A percentile compares a stretch with the other conserved stretches of the same genome.
Conservation (phyloP, 2,329 filamentous ascomycete species). For the Paecilomyces sp. region DNA sequence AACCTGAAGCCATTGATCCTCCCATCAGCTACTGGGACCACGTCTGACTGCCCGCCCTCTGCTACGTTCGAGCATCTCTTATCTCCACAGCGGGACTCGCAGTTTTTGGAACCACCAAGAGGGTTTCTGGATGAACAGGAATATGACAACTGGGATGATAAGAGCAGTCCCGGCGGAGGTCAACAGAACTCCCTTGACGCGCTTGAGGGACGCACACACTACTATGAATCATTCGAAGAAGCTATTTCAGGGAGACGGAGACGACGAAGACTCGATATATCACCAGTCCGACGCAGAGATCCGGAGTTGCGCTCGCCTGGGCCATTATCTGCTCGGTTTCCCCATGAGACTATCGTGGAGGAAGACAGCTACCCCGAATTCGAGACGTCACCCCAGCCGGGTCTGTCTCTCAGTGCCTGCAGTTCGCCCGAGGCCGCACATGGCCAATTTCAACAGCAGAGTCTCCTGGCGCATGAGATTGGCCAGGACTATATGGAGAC, state of each 20-base stretch:
- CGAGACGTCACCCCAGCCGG: neutral
- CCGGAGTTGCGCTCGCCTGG: neutral
- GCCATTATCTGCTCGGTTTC: neutral
- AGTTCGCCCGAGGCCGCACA: neutral
- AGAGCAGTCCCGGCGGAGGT: conserved; percentile 22
- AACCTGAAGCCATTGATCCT: conserved; percentile 28
- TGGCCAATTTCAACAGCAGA: neutral
- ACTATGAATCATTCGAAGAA: conserved; percentile 18
- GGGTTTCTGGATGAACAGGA: conserved; percentile 21
- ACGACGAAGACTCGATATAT: conserved; percentile 3
- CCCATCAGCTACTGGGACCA: conserved; percentile 10
- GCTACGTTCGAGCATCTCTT: neutral
- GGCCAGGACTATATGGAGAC: neutral
- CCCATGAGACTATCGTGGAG: neutral
- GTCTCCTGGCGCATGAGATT: neutral
- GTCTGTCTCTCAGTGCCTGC: neutral
- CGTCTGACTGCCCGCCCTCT: conserved; percentile 3
- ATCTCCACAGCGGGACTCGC: conserved; percentile 10
- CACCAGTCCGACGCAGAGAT: neutral
- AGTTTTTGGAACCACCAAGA: conserved; percentile 10
- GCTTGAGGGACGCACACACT: conserved; percentile 19
- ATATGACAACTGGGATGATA: conserved; percentile 19
- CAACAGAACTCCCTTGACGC: conserved; percentile 27
- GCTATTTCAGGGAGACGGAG: conserved; percentile 9
- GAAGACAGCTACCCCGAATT: neutral